Base-by-base conservation (phyloP, 2,329 filamentous ascomycete species). In the Aspergillus oerlinghausenensis region DNA sequence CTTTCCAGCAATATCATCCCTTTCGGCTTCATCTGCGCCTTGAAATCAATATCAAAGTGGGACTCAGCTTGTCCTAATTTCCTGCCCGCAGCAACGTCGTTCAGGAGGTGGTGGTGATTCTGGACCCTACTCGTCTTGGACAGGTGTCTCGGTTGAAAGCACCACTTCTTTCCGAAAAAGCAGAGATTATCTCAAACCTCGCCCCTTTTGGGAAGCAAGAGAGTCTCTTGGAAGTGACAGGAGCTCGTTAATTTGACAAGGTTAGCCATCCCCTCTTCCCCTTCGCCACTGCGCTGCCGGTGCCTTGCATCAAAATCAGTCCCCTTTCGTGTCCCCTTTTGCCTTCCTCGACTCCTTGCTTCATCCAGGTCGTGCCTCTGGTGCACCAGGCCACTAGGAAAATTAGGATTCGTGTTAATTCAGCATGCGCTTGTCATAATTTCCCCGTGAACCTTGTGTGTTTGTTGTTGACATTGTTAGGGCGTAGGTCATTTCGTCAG, bases 251-350 rank as follows among this genome's bases (percentile, higher is more conserved):
- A 58, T 57, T 58, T 57, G 63, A 63, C 60, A 63, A 72, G 68
- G 69, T 72, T 67, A 66, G 70, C 66, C 54, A 55, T 47, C 63
- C 59, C 63, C 57, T 58, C 57, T 51, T 57, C 57, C 59, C 62
- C 59, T 62, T 61, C 57, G 62, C 65, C 67, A 61, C 56, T 56
- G 56, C 48, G 55, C 60, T 55, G 47, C 43, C 60, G 57, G 68
- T 72, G 69, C 70, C 70, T 73, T 73, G 70, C 70, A 72, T 72
- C 60, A 45, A 58, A 60, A 72, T 72, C 60, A 45, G 58, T 61
- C 63, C 61, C 64, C 66, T 53, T 70, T 68, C 61, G 45, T 58
- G 59, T 57, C 55, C 58, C 57, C 61, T 61, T 65, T 57, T 53
- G 58, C 63, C 21, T 14, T 47, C 43, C 64, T 56, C 50, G 40